These are phyloP conservation scores for Aeschynomene evenia DNA, from an alignment of 306 rosid species.

Conservation along the genomic window DNA sequence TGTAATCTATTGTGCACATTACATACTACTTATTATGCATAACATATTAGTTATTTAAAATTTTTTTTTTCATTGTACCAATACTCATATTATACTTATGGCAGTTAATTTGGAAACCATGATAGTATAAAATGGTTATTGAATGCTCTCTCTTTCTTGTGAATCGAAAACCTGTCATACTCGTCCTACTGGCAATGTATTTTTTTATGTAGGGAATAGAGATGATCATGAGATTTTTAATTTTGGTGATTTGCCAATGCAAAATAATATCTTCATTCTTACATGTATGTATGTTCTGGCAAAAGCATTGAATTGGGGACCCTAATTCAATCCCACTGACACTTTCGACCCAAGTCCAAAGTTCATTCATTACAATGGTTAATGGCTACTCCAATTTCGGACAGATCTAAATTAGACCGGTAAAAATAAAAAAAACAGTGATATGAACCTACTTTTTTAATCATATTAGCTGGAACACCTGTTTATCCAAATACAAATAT, in stretches of 20 bases:
- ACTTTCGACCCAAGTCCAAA: background rate
- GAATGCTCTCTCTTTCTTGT: background rate
- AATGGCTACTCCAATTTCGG: too few relatives aligned
- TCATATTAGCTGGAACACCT: too few relatives aligned
- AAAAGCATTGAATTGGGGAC: slow-evolving; percentile 1
- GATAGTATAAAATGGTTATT: background rate
- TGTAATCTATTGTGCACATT: too few relatives aligned
- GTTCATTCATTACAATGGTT: background rate
- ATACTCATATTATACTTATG: too few relatives aligned
- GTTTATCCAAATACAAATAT: too few relatives aligned
- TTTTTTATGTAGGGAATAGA: background rate
- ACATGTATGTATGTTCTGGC: background rate
- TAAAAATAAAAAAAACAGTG: too few relatives aligned
- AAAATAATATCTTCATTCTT: background rate
- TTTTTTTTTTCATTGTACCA: too few relatives aligned
- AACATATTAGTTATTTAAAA: too few relatives aligned
- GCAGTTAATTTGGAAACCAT: background rate
- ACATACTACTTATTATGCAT: too few relatives aligned
- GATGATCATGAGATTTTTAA: slow-evolving; percentile 11
- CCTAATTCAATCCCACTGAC: background rate
- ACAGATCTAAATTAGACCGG: too few relatives aligned
- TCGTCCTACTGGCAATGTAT: background rate
- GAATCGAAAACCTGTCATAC: slow-evolving; percentile 16
- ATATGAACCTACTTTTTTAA: too few relatives aligned
- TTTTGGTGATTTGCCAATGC: background rate